phyloP scores from a whole-genome alignment of 495 filamentous ascomycete species.

The Zalerion maritima region DNA sequence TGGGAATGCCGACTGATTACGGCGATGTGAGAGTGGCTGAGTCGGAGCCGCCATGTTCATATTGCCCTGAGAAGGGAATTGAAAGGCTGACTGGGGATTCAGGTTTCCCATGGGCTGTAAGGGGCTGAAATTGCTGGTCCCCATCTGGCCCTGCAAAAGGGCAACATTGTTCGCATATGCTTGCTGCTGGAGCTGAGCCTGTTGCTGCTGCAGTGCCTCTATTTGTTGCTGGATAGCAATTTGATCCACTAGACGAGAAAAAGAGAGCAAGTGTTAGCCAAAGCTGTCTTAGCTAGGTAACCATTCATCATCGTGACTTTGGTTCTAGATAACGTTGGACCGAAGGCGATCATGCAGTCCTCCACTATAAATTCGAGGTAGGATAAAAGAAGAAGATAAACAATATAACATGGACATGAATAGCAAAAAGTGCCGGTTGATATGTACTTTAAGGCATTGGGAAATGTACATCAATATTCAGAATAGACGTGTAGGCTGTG shows the following conservation, averaged over 20 bases:
- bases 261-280: conserved; percentile 14
- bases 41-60: conserved; percentile 60
- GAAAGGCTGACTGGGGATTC: conserved; percentile 73
- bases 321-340: too few relatives aligned
- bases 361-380: too few relatives aligned
- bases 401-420: too few relatives aligned
- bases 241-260: conserved; percentile 67
- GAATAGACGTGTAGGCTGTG: too few relatives aligned
- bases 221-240: conserved; percentile 97
- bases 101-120: conserved; percentile 58
- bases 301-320: too few relatives aligned
- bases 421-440: too few relatives aligned
- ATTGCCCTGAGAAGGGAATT: conserved; percentile 74
- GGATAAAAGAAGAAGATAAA: too few relatives aligned
- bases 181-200: conserved; percentile 95
- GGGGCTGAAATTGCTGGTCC: conserved; percentile 54
- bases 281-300: not conserved
- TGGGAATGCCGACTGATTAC: conserved; percentile 93
- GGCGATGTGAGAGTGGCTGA: conserved; percentile 74
- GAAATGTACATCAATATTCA: too few relatives aligned
- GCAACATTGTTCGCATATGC: conserved; percentile 97
- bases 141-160: conserved; percentile 70
- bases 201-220: conserved; percentile 91
- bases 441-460: too few relatives aligned
- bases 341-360: too few relatives aligned